phyloP scores from a whole-genome alignment of 345 rosid species.

The Erodium maritimum region DNA sequence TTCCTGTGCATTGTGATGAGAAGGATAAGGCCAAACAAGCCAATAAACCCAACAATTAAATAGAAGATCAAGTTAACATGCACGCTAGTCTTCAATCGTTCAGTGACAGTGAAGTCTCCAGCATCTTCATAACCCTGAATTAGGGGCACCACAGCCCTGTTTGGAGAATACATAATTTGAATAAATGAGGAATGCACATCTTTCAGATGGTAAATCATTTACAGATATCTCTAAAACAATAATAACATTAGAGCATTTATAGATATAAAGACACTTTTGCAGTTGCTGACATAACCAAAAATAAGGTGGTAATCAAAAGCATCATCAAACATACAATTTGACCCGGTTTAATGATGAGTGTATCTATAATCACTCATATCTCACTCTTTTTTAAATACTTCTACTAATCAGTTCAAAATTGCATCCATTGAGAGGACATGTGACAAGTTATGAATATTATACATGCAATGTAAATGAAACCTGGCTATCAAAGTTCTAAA shows the following conservation, averaged over 20 bases:
- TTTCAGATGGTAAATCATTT: conserved; percentile 11
- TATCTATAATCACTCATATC: not conserved
- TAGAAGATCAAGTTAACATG: conserved; percentile 89
- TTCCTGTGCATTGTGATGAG: conserved; percentile 58
- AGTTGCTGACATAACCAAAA: not conserved
- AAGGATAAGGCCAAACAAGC: conserved; percentile 84
- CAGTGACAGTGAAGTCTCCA: conserved; percentile 83
- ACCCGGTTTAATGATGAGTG: not conserved
- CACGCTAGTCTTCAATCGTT: conserved; percentile 87
- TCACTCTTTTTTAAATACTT: not conserved
- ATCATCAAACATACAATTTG: not conserved
- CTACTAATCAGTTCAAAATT: too few relatives aligned
- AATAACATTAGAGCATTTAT: not conserved
- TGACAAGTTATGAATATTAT: not conserved
- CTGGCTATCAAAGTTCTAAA: not conserved
- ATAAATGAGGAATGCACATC: conserved; percentile 28
- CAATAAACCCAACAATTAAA: conserved; percentile 75
- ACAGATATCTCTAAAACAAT: not conserved
- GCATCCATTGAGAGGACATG: not conserved
- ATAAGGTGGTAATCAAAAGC: not conserved
- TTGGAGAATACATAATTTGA: conserved; percentile 44
- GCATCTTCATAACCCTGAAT: conserved; percentile 99
- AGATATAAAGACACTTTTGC: not conserved
- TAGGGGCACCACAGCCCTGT: conserved; percentile 99
- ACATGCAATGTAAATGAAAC: not conserved